Base-by-base conservation (phyloP, 2,329 filamentous ascomycete genomes). In the Monosporascus sp. region DNA sequence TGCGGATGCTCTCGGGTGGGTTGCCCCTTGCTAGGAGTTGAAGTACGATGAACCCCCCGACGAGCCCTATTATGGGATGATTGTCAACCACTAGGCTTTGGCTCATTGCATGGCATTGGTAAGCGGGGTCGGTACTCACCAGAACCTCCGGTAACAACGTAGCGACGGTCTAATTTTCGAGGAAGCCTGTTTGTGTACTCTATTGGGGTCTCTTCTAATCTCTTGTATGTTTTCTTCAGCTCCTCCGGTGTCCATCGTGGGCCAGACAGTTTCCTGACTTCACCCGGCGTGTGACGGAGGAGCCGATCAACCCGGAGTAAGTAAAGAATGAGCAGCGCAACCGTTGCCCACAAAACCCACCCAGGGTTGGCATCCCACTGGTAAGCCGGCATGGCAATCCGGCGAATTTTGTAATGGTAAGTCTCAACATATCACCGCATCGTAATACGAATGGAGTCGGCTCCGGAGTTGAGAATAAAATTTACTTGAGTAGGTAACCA, bases 11-110 rank as follows among this genome's bases (percentile, higher is more conserved):
- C 40, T 71, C 62, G 1, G 79, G 73, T 3, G 72, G 67, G 46
- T 80, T 77, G 11, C 81, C 81, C 6, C 77, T 78, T 20, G 73
- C 71, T 9, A 83, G 69, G 8, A 84, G 74, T 55, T 81, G 77
- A 8, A 76, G 67, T 11, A 80, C 75, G 37, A 84, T 77, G 63
- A 76, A 78, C 35, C 78, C 75, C 3, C 80, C 81, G 2, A 84
- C 77, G 35, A 82, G 73, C 5, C 80, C 79, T 80, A 31, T n/a
- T 14, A 24, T 26, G 41, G 9, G 41, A n/a, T 46, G 22, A 19
- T 46, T 4, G 20, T 27, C 7, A 17, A 14, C 31, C 6, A 20
- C 26, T 7, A 20, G 38, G 22, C n/a, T n/a, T n/a, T 50, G 8
- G 37, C 20, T 37, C 31, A 35, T 35, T 14, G 9, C 9, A 35